Percentiles rank a stretch among this genome's conserved stretches.
phyloP scores from a whole-genome alignment of 2,329 filamentous ascomycete genomes.

The Gnomoniopsis smithogilvyi region DNA sequence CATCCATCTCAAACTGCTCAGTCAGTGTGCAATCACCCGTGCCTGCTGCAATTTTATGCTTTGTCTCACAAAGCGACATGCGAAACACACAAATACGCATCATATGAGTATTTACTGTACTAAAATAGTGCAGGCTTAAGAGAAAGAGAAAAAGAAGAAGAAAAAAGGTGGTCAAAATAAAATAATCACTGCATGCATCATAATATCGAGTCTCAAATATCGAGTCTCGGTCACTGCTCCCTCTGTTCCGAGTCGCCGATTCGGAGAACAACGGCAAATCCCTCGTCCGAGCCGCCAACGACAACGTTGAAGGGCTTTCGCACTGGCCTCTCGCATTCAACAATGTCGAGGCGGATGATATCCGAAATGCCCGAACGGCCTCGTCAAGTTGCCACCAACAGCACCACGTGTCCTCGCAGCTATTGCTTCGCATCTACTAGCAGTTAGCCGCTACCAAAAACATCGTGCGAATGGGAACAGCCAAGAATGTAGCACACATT shows the following conservation, averaged over 20 bases:
- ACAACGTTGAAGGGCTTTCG: not conserved
- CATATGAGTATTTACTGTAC: too few species aligned
- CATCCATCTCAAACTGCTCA: too few species aligned
- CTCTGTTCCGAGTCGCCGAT: conserved; percentile 3
- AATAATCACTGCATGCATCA: too few species aligned
- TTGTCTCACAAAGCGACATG: too few species aligned
- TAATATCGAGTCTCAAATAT: too few species aligned
- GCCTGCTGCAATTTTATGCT: not conserved
- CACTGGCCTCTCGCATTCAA: not conserved
- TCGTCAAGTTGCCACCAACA: not conserved
- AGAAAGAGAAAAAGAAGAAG: too few species aligned
- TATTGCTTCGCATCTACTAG: not conserved
- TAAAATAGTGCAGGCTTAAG: too few species aligned
- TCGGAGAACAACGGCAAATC: conserved; percentile 4
- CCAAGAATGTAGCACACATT: not conserved
- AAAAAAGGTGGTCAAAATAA: too few species aligned
- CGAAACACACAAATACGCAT: too few species aligned
- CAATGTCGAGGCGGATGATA: not conserved
- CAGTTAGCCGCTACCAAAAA: not conserved
- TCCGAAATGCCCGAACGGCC: not conserved
- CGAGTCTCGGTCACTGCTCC: not conserved
- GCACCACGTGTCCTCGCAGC: not conserved
- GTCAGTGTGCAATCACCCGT: not conserved
- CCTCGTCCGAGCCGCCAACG: conserved; percentile 4
- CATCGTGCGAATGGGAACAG: not conserved